phyloP scores from a whole-genome alignment of 768 basidiomycete species.

The Sarcodon sp. region DNA sequence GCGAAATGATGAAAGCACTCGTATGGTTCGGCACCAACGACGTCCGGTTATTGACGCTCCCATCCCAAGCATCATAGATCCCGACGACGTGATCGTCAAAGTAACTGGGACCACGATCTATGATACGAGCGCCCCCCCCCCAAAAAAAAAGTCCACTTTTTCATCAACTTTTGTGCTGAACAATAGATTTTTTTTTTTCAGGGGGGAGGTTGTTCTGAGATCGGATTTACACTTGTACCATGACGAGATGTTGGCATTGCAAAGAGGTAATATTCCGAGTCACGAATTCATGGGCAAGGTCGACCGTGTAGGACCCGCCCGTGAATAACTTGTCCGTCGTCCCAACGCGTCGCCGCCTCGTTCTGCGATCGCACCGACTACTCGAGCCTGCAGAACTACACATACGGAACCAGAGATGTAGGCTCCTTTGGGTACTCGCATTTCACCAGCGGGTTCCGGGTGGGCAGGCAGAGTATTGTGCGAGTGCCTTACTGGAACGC shows the following conservation, averaged over 20 bases:
- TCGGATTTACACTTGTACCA: conserved; percentile 55
- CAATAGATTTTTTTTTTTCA: too few relatives aligned
- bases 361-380: conserved; percentile 67
- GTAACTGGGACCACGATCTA: conserved; percentile 57
- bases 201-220: conserved; percentile 19
- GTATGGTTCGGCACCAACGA: conserved; percentile 52
- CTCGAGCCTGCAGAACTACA: conserved; percentile 39
- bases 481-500: conserved; percentile 60
- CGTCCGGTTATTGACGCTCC: conserved; percentile 33
- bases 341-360: conserved; percentile 63
- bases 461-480: conserved; percentile 67
- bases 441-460: conserved; percentile 63
- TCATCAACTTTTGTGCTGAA: too few relatives aligned
- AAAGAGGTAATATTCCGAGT: conserved; percentile 66
- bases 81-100: conserved; percentile 64
- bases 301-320: conserved; percentile 48
- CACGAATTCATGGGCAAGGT: conserved; percentile 70
- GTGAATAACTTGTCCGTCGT: conserved; percentile 50
- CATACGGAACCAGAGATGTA: conserved; percentile 59
- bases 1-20: conserved; percentile 52
- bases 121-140: neutral
- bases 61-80: conserved; percentile 50
- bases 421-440: conserved; percentile 67
- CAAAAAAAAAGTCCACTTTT: too few relatives aligned
- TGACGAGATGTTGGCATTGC: conserved; percentile 54